Conservation (phyloP, 306 rosid genomes). For the Cicer cuneatum region DNA sequence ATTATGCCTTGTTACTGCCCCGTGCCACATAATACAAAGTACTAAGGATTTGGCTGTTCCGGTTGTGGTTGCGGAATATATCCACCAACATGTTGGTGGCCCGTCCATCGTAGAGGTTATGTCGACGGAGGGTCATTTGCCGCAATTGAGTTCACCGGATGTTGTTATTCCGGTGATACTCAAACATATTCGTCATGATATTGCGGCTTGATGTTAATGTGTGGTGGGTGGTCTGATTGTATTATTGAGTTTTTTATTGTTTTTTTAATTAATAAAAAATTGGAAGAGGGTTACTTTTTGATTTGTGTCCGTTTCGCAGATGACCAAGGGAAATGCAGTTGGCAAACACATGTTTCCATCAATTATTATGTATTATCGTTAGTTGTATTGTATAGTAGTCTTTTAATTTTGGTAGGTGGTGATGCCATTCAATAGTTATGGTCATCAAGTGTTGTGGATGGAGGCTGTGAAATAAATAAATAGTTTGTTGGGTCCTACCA, state of each 20-base stretch:
- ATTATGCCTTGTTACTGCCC: conserved; percentile 40
- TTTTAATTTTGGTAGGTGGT: conserved; percentile 38
- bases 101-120: conserved; percentile 51
- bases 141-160: conserved; percentile 53
- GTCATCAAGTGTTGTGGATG: not conserved
- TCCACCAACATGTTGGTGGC: conserved; percentile 40
- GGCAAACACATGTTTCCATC: conserved; percentile 8
- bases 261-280: not conserved
- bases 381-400: conserved; percentile 20
- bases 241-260: conserved; percentile 8
- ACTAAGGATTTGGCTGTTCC: conserved; percentile 55
- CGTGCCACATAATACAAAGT: conserved; percentile 56
- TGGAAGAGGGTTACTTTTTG: not conserved
- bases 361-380: conserved; percentile 11
- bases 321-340: conserved; percentile 3
- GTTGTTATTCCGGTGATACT: conserved; percentile 50
- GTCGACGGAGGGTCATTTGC: conserved; percentile 55
- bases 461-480: conserved; percentile 3
- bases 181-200: conserved; percentile 43
- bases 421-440: not conserved
- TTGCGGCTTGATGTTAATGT: conserved; percentile 32
- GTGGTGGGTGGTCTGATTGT: not conserved
- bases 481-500: not conserved
- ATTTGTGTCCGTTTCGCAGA: conserved; percentile 42
- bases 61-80: conserved; percentile 51